These are phyloP conservation scores for Penicillium sp. DNA, from an alignment of 2,329 filamentous ascomycete genomes.

Conservation along the genomic window DNA sequence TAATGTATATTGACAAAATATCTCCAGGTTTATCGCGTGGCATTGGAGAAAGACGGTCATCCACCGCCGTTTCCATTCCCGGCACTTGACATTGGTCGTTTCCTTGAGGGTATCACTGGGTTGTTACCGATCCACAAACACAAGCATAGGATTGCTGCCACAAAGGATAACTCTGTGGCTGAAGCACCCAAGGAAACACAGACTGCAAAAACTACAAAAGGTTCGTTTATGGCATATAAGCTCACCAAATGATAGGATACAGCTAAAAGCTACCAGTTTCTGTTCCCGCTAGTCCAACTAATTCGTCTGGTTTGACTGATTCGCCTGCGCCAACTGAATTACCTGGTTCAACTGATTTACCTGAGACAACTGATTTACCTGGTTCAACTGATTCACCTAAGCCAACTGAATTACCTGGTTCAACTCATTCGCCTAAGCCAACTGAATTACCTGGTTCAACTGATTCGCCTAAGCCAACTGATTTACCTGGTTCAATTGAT, in stretches of 20 bases:
- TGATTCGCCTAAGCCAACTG: no score
- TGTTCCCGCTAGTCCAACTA: background rate
- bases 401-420: no score
- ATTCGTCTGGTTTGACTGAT: background rate
- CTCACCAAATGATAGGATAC: background rate
- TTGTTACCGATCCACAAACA: slow-evolving; percentile 2
- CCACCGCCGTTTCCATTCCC: slow-evolving; percentile 29
- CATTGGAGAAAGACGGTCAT: slow-evolving; percentile 34
- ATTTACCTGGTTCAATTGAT: background rate
- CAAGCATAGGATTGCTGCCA: background rate
- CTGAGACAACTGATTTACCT: background rate
- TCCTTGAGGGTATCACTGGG: slow-evolving; percentile 18
- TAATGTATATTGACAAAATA: background rate
- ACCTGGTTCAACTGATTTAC: background rate
- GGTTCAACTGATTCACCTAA: background rate
- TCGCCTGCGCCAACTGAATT: no score
- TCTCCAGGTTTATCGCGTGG: slow-evolving; percentile 31
- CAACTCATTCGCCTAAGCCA: no score
- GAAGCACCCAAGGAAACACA: background rate
- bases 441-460: background rate
- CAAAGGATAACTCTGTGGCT: background rate
- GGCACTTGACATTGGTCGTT: slow-evolving; percentile 13
- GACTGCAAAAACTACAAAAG: background rate
- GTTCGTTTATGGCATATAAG: background rate
- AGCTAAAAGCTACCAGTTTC: background rate